These are phyloP conservation scores for Theileria annulata DNA, from an alignment of 169 alveolate species.

Conservation along the genomic window DNA sequence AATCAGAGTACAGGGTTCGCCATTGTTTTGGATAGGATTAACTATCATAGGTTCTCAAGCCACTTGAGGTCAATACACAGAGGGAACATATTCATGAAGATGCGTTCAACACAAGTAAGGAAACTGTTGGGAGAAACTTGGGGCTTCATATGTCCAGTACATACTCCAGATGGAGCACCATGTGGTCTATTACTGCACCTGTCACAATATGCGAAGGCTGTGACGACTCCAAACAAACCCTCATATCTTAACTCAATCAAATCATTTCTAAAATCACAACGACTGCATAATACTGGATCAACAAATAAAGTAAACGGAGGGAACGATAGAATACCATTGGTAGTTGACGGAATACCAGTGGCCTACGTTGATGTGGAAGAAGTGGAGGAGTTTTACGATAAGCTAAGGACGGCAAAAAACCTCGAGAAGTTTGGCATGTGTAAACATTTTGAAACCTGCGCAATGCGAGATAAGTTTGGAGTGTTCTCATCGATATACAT, in stretches of 20 bases:
- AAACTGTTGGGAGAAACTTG: slow-evolving; percentile 98
- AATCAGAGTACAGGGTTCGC: slow-evolving; percentile 96
- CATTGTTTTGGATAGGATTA: slow-evolving; percentile 97
- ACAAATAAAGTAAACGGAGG: neutral
- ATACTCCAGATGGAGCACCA: slow-evolving; percentile 99
- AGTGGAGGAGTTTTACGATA: slow-evolving; percentile 32
- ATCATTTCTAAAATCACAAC: slow-evolving; percentile 26
- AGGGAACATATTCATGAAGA: slow-evolving; percentile 96
- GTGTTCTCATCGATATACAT: slow-evolving; percentile 78
- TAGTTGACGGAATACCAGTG: slow-evolving; percentile 68
- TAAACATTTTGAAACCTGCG: slow-evolving; percentile 53
- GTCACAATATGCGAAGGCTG: slow-evolving; percentile 78
- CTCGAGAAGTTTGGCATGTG: slow-evolving; percentile 48
- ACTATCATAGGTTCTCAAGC: slow-evolving; percentile 93
- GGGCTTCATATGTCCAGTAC: slow-evolving; percentile 99
- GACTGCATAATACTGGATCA: neutral
- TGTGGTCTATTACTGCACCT: slow-evolving; percentile 98
- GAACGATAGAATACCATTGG: slow-evolving; percentile 34
- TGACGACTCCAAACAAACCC: slow-evolving; percentile 46
- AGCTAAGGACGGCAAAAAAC: slow-evolving; percentile 37
- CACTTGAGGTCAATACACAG: slow-evolving; percentile 99
- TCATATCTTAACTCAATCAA: slow-evolving; percentile 48
- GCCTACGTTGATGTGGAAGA: slow-evolving; percentile 39
- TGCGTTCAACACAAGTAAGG: slow-evolving; percentile 95
- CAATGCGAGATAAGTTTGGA: slow-evolving; percentile 47